phyloP scores from a whole-genome alignment of 352 stramenopile genomes.

The Phytophthora pinifolia region DNA sequence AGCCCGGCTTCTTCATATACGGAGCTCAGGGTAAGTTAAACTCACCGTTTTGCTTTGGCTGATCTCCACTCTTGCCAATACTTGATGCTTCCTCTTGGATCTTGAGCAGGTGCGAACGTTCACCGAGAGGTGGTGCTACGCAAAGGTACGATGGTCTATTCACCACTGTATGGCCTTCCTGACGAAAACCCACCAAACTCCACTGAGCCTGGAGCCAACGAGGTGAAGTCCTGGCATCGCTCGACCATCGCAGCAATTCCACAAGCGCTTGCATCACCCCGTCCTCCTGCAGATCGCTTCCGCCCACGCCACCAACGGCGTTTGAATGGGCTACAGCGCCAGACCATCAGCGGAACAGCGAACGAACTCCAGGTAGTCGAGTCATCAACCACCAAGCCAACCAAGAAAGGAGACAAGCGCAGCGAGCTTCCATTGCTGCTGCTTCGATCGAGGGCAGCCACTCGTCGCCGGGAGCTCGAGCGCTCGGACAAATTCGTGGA shows the following conservation, averaged over 20 bases:
- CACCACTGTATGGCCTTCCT: conserved; percentile 10
- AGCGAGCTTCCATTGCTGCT: conserved; percentile 21
- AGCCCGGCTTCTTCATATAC: conserved; percentile 19
- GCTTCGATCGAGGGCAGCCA: conserved; percentile 11
- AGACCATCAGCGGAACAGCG: background rate
- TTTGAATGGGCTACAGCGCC: background rate
- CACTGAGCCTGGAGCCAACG: background rate
- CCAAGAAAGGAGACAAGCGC: conserved; percentile 5
- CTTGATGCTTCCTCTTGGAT: conserved; percentile 1
- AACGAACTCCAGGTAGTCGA: conserved; percentile 1
- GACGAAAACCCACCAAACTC: conserved; percentile 5
- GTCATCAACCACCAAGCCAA: background rate
- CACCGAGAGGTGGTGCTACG: conserved; percentile 18
- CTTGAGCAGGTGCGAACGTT: conserved; percentile 11
- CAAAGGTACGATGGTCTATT: conserved; percentile 23
- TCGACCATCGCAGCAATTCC: conserved; percentile 9
- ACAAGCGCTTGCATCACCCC: conserved; percentile 8
- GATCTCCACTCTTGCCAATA: background rate
- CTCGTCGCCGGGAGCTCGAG: conserved; percentile 12
- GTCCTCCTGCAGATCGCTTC: conserved; percentile 15
- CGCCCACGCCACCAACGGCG: conserved; percentile 7
- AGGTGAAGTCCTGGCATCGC: conserved; percentile 23
- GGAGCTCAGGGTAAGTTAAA: conserved; percentile 12
- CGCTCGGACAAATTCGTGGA: background rate
- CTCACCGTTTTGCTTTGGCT: background rate